A percentile compares a stretch with the other conserved stretches of the same genome.
These are phyloP conservation scores for Gossypium laxum DNA, from an alignment of 441 rosid species.

Conservation along the genomic window DNA sequence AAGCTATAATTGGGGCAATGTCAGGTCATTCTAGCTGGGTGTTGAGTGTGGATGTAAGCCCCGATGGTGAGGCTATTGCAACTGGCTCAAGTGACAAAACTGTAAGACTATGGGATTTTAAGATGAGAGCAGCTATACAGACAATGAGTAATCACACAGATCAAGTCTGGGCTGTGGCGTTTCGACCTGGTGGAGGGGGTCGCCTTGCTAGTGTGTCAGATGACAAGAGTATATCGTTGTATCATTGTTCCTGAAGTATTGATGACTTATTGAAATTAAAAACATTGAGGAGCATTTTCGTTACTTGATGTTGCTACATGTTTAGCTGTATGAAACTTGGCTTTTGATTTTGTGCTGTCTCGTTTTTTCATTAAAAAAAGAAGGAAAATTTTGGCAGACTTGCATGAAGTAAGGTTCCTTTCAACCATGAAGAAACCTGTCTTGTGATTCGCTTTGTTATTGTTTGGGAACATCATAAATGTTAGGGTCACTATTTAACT, in stretches of 20 bases:
- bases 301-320: neutral
- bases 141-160: constrained; percentile 82
- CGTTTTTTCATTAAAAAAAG: neutral
- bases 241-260: constrained; percentile 53
- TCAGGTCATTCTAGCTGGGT: constrained; percentile 94
- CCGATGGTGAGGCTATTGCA: constrained; percentile 75
- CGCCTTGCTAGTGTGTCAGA: constrained; percentile 85
- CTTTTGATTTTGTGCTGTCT: neutral
- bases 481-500: neutral
- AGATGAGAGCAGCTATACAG: constrained; percentile 83
- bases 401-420: neutral
- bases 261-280: constrained; percentile 1
- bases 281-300: neutral
- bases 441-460: neutral
- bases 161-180: constrained; percentile 91
- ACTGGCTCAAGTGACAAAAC: constrained; percentile 92
- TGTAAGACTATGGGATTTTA: constrained; percentile 88
- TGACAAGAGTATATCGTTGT: constrained; percentile 84
- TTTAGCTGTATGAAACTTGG: neutral
- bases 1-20: constrained; percentile 59
- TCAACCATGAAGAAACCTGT: neutral
- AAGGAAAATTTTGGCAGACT: neutral
- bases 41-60: constrained; percentile 81
- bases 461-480: neutral
- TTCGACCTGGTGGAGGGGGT: constrained; percentile 52